Evolutionary conservation across 108 stramenopile genomes (phyloP), one percentile per base, ranked within the genome.

Genomic region (Bacterosira constricta): DNA sequence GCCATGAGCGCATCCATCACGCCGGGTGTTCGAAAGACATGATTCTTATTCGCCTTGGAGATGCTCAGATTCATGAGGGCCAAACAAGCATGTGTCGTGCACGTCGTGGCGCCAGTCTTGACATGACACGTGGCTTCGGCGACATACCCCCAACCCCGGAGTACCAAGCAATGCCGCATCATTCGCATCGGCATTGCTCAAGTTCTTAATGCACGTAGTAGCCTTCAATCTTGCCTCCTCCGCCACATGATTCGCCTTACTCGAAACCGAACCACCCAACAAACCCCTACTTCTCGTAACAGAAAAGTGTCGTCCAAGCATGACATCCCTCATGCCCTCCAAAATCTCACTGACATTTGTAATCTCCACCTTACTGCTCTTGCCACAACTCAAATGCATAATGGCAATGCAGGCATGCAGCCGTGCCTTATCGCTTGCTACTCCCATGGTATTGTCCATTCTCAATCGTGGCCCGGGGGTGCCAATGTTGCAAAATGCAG

Each of bases 391-490:
- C 66, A 95, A 73, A 52, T 95, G 92, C 94, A 95, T 95, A 30
- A 95, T 91, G 49, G 94, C 94, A 63, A 95, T 95, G 67, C 94
- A 95, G 26, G 94, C 94, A 69, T 95, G 94, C 12, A 95, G 82
- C 7, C 90, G 68, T 3, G 91, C 91, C 78, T 92, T 92, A 23
- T 90, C 88, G 13, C 86, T 86, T 0, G 91, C 90, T 18, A 90
- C 66, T 21, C 90, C 81, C 11, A 84, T 52, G n/a, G 81, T 69
- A 13, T 45, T 52, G 13, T 62, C 53, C 13, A 54, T 26, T 25
- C 62, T 66, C 49, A 71, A 59, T 39, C 82, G 68, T 66, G 69
- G 75, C 23, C 73, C 56, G 6, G 75, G 71, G 5, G 80, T 69
- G 10, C 63, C 63, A 31, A 21, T 23, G 8, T 60, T 67, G 3